Evolutionary conservation across 768 basidiomycete genomes (phyloP).

Genomic region (Boletellus ananiceps): DNA sequence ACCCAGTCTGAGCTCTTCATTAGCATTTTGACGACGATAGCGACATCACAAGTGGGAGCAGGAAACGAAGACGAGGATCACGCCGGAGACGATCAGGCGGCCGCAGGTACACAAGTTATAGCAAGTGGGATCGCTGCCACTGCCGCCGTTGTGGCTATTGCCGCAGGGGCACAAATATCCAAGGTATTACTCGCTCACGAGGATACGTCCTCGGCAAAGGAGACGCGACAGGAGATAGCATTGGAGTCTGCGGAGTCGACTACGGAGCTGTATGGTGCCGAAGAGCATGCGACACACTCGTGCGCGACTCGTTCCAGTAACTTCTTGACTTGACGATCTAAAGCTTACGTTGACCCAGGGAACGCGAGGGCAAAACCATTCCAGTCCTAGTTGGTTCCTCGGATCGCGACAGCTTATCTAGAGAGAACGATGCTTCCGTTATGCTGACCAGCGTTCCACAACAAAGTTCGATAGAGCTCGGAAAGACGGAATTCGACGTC

Average conservation of each 20-base stretch:
- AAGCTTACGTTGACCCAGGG: constrained; percentile 1
- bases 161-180: not conserved
- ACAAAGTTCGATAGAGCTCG: not conserved
- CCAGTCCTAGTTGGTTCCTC: not conserved
- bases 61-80: not conserved
- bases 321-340: not conserved
- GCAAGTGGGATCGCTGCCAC: not conserved
- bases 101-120: not conserved
- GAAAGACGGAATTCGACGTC: not conserved
- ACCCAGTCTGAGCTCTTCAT: not conserved
- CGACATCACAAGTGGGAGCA: not conserved
- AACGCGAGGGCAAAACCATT: not conserved
- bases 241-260: not conserved
- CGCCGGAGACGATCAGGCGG: not conserved
- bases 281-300: not conserved
- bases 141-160: not conserved
- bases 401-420: not conserved
- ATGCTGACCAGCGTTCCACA: not conserved
- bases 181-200: not conserved
- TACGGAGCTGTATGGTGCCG: not conserved
- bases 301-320: not conserved
- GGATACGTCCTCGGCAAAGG: not conserved
- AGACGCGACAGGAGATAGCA: not conserved
- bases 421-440: not conserved
- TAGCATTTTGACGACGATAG: not conserved